Evolutionary conservation across 345 rosid species (phyloP), one percentile per base, ranked within the genome.

Genomic region (Gossypium anomalum): DNA sequence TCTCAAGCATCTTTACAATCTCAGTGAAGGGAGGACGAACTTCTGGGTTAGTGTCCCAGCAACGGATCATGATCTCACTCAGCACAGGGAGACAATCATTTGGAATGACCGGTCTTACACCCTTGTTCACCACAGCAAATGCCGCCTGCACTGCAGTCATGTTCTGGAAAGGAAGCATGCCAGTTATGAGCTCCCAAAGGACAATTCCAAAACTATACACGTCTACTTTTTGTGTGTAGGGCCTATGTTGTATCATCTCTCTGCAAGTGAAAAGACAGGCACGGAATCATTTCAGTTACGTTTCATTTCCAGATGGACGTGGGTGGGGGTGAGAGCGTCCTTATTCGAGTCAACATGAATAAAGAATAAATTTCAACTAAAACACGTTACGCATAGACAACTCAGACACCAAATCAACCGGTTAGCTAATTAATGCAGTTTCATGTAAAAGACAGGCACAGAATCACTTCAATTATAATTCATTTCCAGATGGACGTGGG

Each of bases 91-190:
- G 82, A 49, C 87, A 86, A 38, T 82, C 87, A 58, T 67, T 76
- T 22, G 89, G 89, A 53, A 84, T 86, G 16, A 81, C 74, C 13
- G 89, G 89, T 49, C 86, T 78, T 44, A 82, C 84, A 4, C 87
- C 86, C 68, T 85, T 84, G 78, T 82, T 79, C 70, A 86, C 90
- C 69, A 86, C 88, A 16, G 88, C 88, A 70, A 86, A 84, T 44
- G 88, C 89, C 12, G 89, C 88, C 78, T 86, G 89, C 56, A 86
- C 86, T 1, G 88, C 87, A 2, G 87, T 84, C 87, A 86, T 84
- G 83, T 84, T 82, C 75, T 83, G 85, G 80, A 84, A 86, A 3
- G 90, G 90, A 43, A 85, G 80, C 84, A 82, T 51, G 17, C 85
- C 88, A 0, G 85, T 87, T 53, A 87, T 75, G 10, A 87, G 78